Evolutionary conservation across 768 basidiomycete species (phyloP).

Genomic region (Nevesoporus exiguus): DNA sequence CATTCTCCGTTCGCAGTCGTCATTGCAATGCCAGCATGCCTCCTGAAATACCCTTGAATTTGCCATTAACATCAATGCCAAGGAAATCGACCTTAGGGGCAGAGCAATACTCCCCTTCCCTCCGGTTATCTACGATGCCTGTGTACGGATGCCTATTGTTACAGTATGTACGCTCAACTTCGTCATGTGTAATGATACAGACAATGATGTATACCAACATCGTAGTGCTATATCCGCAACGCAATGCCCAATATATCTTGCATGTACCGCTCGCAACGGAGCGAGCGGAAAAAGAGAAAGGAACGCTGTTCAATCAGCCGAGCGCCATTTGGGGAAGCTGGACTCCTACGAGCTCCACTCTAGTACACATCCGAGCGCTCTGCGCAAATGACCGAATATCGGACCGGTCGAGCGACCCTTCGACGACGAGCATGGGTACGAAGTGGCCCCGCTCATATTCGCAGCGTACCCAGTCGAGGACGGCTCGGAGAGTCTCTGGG

Average conservation of each 20-base stretch:
- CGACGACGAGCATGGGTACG: conserved; percentile 18
- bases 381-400: conserved; percentile 19
- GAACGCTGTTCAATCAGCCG: not conserved
- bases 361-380: conserved; percentile 7
- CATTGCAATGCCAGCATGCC: not conserved
- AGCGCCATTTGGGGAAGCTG: not conserved
- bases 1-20: not conserved
- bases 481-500: conserved; percentile 15
- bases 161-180: conserved; percentile 6
- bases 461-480: conserved; percentile 22
- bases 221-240: not conserved
- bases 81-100: not conserved
- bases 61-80: not conserved
- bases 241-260: no score
- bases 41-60: not conserved
- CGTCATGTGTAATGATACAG: conserved; percentile 3
- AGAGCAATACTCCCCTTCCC: not conserved
- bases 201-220: not conserved
- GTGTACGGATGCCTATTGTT: not conserved
- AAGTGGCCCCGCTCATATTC: conserved; percentile 8
- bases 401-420: conserved; percentile 12
- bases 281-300: not conserved
- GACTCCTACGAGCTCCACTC: conserved; percentile 14
- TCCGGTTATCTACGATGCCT: not conserved
- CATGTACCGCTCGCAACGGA: not conserved